A percentile compares a stretch with the other conserved stretches of the same genome.
Conservation (phyloP, 352 stramenopile genomes). For the Pelagophyceae sp. region DNA sequence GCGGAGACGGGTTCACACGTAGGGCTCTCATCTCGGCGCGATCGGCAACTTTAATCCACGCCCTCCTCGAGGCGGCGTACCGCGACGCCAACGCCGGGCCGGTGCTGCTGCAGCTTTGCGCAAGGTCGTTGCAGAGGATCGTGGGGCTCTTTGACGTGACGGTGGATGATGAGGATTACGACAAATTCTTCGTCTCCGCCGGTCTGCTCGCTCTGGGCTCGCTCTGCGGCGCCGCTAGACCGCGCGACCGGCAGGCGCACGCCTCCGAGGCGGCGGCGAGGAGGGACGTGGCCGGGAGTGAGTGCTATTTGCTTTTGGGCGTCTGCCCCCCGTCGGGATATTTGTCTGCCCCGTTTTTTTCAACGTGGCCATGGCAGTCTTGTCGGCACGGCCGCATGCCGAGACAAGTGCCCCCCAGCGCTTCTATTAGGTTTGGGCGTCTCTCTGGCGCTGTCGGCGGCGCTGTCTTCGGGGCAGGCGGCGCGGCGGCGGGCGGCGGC, state of each 20-base stretch:
- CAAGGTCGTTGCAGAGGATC: background rate
- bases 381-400: too few relatives aligned
- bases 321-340: too few relatives aligned
- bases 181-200: background rate
- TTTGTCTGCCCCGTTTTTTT: too few relatives aligned
- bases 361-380: too few relatives aligned
- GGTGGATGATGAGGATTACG: background rate
- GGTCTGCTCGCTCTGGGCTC: background rate
- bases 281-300: background rate
- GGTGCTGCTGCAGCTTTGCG: background rate
- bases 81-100: background rate
- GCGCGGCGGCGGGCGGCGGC: background rate
- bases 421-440: too few relatives aligned
- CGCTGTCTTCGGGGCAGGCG: background rate
- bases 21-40: background rate
- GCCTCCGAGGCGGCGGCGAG: background rate
- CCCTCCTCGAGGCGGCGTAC: constrained; percentile 2
- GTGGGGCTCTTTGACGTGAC: background rate
- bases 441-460: background rate
- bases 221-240: background rate
- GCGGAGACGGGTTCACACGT: too few relatives aligned
- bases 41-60: background rate
- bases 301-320: too few relatives aligned
- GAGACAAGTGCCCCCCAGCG: too few relatives aligned
- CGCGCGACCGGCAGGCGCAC: background rate